phyloP scores from a whole-genome alignment of 208 protist genomes.

The Leptomonas pyrrhocoris region DNA sequence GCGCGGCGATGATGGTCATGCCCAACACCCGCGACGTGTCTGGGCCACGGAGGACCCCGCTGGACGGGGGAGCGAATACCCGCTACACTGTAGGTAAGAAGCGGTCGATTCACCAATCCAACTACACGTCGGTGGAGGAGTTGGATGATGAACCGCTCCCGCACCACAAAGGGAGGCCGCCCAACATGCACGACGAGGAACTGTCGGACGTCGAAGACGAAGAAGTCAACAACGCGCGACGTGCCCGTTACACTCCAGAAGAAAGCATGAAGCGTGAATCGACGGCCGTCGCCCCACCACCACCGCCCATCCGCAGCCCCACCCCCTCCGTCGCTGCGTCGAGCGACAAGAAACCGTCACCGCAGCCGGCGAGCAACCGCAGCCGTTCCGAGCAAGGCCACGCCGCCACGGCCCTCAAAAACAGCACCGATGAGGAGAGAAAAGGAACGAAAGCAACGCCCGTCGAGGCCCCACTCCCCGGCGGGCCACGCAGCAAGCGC shows the following conservation, averaged over 20 bases:
- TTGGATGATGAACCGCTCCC: conserved; percentile 20
- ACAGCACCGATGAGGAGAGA: not conserved
- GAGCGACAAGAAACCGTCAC: not conserved
- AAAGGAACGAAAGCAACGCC: not conserved
- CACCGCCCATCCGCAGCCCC: not conserved
- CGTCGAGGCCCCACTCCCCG: not conserved
- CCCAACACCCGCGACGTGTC: conserved; percentile 18
- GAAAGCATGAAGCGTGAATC: conserved; percentile 17
- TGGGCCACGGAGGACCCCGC: not conserved
- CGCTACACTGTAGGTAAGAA: not conserved
- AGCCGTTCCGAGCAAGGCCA: not conserved
- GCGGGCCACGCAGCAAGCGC: not conserved
- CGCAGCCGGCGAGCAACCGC: not conserved
- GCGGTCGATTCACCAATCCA: conserved; percentile 14
- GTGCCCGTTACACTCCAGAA: not conserved
- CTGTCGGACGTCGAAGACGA: conserved; percentile 8
- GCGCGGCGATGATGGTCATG: conserved; percentile 11
- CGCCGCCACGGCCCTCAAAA: not conserved
- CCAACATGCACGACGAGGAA: conserved; percentile 2
- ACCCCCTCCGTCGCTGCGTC: not conserved
- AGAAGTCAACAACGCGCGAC: not conserved
- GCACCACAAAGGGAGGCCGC: not conserved
- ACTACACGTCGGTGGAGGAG: conserved; percentile 21
- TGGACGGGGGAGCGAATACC: not conserved
- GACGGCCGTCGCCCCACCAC: not conserved